phyloP scores from a whole-genome alignment of 441 rosid species.

The Erodium texanum region DNA sequence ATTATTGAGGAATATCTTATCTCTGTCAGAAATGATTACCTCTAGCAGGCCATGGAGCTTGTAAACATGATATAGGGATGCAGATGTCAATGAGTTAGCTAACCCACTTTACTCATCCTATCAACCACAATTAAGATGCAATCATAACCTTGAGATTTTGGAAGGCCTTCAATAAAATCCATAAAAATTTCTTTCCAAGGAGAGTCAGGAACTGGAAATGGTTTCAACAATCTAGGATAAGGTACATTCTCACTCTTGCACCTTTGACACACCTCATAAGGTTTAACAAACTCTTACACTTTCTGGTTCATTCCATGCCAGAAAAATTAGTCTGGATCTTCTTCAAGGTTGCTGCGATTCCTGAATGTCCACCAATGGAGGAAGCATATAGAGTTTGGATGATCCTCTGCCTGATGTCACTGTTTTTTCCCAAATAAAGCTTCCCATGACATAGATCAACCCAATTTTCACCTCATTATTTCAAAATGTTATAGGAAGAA shows the following conservation, averaged over 20 bases:
- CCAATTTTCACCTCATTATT: too few relatives aligned
- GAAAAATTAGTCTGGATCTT: background rate
- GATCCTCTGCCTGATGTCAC: too few relatives aligned
- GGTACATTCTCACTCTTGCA: background rate
- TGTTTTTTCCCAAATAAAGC: too few relatives aligned
- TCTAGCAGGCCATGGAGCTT: slow-evolving; percentile 3
- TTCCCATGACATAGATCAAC: background rate
- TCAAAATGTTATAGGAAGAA: too few relatives aligned
- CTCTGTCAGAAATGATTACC: background rate
- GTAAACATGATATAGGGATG: background rate
- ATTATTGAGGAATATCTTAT: background rate
- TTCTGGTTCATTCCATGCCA: background rate
- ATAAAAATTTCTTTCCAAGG: slow-evolving; percentile 5
- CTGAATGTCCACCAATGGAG: background rate
- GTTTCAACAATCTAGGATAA: background rate
- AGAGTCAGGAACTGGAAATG: background rate
- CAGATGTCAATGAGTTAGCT: background rate
- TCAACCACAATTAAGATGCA: slow-evolving; percentile 13
- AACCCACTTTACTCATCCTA: background rate
- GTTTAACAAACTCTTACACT: background rate
- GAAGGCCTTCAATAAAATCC: slow-evolving; percentile 9
- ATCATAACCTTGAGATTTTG: background rate
- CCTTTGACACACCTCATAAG: background rate
- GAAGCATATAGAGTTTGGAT: background rate
- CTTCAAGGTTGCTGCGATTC: background rate